A percentile compares a stretch with the other conserved stretches of the same genome.
Conservation (phyloP, 306 rosid species). For the Leucaena leucocephala region DNA sequence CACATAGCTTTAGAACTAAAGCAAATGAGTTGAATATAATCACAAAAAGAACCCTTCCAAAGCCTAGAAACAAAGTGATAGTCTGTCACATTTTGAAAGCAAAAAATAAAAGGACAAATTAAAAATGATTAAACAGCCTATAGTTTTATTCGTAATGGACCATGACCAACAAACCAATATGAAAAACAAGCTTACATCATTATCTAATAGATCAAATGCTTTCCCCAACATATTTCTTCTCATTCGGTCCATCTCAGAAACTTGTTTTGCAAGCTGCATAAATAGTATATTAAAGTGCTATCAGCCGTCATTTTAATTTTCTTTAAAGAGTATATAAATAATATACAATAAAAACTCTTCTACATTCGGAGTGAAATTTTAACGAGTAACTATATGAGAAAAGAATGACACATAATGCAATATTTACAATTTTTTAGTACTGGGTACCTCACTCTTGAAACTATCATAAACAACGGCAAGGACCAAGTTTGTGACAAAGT, state of each 20-base stretch:
- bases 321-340: constrained; percentile 29
- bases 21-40: constrained; percentile 30
- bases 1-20: constrained; percentile 32
- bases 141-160: background rate
- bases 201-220: constrained; percentile 79
- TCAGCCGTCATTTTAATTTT: constrained; percentile 32
- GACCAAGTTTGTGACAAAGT: constrained; percentile 89
- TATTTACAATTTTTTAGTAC: constrained; percentile 16
- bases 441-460: constrained; percentile 82
- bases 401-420: constrained; percentile 22
- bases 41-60: constrained; percentile 29
- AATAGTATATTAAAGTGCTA: constrained; percentile 39
- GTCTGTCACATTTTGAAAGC: background rate
- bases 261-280: constrained; percentile 84
- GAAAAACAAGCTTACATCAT: constrained; percentile 58
- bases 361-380: constrained; percentile 6
- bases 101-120: constrained; percentile 3
- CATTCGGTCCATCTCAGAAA: constrained; percentile 64
- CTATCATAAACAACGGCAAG: constrained; percentile 98
- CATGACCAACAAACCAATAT: constrained; percentile 7
- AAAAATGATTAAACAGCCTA: background rate
- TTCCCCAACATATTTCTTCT: constrained; percentile 71
- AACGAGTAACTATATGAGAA: constrained; percentile 30
- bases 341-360: constrained; percentile 24
- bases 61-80: constrained; percentile 15